Conservation (phyloP, 1,284 basidiomycete species). For the Stereum hirsutum region DNA sequence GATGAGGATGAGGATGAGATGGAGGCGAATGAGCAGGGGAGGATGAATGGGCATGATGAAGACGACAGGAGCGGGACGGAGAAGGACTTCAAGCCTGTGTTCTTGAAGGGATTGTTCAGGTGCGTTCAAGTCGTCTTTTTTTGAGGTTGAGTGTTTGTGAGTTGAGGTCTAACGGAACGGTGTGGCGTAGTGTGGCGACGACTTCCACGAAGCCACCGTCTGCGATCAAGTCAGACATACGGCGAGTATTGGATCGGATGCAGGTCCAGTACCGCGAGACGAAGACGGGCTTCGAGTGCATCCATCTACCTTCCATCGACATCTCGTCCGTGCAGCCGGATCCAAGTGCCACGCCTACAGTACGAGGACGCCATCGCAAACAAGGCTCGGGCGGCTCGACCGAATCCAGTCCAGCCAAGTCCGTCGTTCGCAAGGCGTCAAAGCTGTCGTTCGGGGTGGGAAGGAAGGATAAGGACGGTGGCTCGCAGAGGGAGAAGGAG, state of each 20-base stretch:
- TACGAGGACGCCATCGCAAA: constrained; percentile 32
- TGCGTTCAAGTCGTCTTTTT: constrained; percentile 23
- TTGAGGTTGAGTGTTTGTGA: constrained; percentile 5
- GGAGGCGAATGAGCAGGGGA: constrained; percentile 7
- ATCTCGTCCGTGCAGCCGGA: constrained; percentile 53
- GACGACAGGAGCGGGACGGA: constrained; percentile 37
- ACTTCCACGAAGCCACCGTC: constrained; percentile 86
- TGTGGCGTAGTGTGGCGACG: constrained; percentile 74
- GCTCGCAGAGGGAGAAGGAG: constrained; percentile 33
- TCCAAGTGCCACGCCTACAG: constrained; percentile 11
- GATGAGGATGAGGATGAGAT: constrained; percentile 22
- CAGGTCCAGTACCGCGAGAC: constrained; percentile 91
- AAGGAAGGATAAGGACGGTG: constrained; percentile 35
- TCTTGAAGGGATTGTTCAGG: constrained; percentile 86
- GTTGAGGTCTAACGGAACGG: not conserved
- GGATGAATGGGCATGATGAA: constrained; percentile 17
- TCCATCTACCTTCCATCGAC: constrained; percentile 91
- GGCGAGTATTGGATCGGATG: constrained; percentile 84
- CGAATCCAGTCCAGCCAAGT: constrained; percentile 35
- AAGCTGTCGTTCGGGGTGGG: constrained; percentile 60
- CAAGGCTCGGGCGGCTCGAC: constrained; percentile 39
- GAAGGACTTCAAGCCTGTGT: constrained; percentile 81
- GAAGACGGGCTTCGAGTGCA: constrained; percentile 91
- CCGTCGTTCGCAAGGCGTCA: constrained; percentile 63
- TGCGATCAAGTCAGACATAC: constrained; percentile 78